Evolutionary conservation across 2,329 filamentous ascomycete genomes (phyloP).

Genomic region (Colletotrichum acutatum): DNA sequence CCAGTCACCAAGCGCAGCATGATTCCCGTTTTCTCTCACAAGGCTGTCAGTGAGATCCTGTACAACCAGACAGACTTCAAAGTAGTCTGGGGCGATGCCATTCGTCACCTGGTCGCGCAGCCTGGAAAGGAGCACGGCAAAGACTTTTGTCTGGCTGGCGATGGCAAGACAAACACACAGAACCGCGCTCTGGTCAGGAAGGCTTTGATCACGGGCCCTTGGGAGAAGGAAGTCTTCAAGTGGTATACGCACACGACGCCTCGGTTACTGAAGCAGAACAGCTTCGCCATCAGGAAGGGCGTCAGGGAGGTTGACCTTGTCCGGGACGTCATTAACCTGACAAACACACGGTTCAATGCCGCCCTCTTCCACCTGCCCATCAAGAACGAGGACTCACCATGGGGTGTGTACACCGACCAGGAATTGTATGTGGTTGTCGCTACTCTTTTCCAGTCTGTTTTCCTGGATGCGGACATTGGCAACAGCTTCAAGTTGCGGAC

Average conservation of each 20-base stretch:
- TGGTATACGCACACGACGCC: slow-evolving; percentile 40
- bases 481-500: slow-evolving; percentile 67
- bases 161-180: slow-evolving; percentile 50
- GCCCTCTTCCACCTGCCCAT: slow-evolving; percentile 65
- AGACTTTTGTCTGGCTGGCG: slow-evolving; percentile 62
- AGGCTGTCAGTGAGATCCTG: slow-evolving; percentile 62
- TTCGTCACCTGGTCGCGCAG: slow-evolving; percentile 64
- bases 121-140: slow-evolving; percentile 47
- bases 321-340: slow-evolving; percentile 59
- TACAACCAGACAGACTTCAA: slow-evolving; percentile 66
- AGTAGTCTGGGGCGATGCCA: slow-evolving; percentile 66
- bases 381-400: slow-evolving; percentile 61
- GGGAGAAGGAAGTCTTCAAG: slow-evolving; percentile 37
- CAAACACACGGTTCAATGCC: slow-evolving; percentile 65
- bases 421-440: slow-evolving; percentile 68
- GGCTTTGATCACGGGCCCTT: slow-evolving; percentile 43
- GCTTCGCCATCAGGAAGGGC: slow-evolving; percentile 38
- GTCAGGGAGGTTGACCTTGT: slow-evolving; percentile 50
- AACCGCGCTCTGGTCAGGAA: slow-evolving; percentile 56
- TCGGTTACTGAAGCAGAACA: slow-evolving; percentile 43
- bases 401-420: slow-evolving; percentile 65
- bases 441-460: slow-evolving; percentile 64
- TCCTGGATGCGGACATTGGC: slow-evolving; percentile 65
- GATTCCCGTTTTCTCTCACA: slow-evolving; percentile 64
- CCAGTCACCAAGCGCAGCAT: slow-evolving; percentile 57